Base-by-base conservation (phyloP, 306 rosid genomes). In the Elaeagnus macrophylla region DNA sequence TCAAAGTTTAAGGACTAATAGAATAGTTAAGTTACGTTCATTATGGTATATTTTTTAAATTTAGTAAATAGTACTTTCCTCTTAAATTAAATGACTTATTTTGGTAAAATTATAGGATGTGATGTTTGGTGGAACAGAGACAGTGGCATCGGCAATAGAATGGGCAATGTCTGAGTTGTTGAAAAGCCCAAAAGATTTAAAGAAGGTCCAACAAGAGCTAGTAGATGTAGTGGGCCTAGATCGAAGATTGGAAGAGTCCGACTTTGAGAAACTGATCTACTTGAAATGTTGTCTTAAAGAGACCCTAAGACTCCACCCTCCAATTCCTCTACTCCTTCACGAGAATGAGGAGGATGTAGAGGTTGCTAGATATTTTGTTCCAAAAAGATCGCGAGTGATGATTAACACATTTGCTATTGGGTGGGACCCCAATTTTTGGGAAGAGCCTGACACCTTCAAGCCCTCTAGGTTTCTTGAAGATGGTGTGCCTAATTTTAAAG, bases 71-170 rank as follows among this genome's bases (percentile, higher is more conserved):
- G 11, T 11, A 39, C 42, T 9, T 40, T 11, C 3, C 44, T 40
- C 44, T 11, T 7, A 7, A 11, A 40, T 2, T 40, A 2, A 40
- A 2, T 40, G 3, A 11, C 9, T 5, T n/a, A 16, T 10, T 10
- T 53, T 2, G 15, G 14, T 32, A 12, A 5, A 16, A 36, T 20
- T 11, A 58, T 69, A 86, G 95, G 95, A 86, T 18, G 88, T 86
- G 13, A 86, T 86, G 95, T 86, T 86, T 37, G 95, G 95, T 38
- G 95, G 95, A 20, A 86, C 95, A 0, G 95, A 86, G 70, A 86
- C 95, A 3, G 91, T 86, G 10, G 95, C 88, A 9, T 86, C 95
- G 2, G 95, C 88, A 0, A 82, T 86, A 1, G 95, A 86, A 56
- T 86, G 95, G 95, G 81, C 81, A 53, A 73, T 86, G 76, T 39